These are phyloP conservation scores for Pseudogymnoascus sp. DNA, from an alignment of 2,329 filamentous ascomycete genomes.

Conservation along the genomic window DNA sequence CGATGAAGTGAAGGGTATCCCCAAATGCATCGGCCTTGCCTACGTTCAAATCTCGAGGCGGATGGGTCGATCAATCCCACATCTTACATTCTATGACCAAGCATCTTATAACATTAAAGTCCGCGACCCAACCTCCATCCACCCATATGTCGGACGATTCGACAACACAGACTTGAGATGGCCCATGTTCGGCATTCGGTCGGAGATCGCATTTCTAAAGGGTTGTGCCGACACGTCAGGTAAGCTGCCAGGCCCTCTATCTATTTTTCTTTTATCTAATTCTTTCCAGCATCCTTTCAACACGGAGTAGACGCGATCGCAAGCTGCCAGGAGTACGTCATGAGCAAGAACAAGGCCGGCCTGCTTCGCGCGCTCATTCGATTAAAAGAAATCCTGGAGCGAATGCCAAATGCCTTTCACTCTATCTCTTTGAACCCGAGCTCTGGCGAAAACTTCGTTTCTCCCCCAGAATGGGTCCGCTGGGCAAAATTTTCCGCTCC, in stretches of 20 bases:
- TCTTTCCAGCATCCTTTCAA: conserved; percentile 37
- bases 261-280: background rate
- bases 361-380: conserved; percentile 42
- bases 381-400: conserved; percentile 45
- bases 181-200: conserved; percentile 45
- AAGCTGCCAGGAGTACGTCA: conserved; percentile 45
- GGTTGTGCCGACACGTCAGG: conserved; percentile 40
- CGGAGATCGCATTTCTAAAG: conserved; percentile 44
- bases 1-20: conserved; percentile 42
- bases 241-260: conserved; percentile 13
- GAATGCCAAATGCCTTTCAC: conserved; percentile 47
- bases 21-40: conserved; percentile 40
- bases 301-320: conserved; percentile 44
- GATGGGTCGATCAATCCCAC: conserved; percentile 44
- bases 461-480: conserved; percentile 40
- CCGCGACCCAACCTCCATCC: conserved; percentile 38
- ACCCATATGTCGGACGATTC: conserved; percentile 43
- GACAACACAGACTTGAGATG: conserved; percentile 47
- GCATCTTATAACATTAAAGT: conserved; percentile 46
- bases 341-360: conserved; percentile 43
- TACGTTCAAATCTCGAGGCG: conserved; percentile 43
- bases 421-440: conserved; percentile 45
- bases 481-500: conserved; percentile 45
- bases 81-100: conserved; percentile 46
- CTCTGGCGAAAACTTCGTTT: conserved; percentile 43